Conservation (phyloP, 305 asterid species). For the Fraxinus greggii region DNA sequence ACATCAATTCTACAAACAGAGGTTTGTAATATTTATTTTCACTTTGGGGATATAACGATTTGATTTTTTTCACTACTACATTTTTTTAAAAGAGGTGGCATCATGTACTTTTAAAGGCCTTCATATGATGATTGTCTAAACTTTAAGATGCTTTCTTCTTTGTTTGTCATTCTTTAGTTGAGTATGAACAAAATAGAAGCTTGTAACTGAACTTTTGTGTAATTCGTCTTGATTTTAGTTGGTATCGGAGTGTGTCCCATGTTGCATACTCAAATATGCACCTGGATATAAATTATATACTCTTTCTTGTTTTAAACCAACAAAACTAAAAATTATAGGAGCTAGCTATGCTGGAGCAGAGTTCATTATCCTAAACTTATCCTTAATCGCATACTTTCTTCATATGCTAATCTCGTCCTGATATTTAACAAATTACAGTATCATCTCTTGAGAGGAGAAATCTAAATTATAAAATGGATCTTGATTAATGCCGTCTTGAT, state of each 20-base stretch:
- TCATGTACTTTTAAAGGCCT: not conserved
- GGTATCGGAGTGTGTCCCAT: not conserved
- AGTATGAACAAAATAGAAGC: not conserved
- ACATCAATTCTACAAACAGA: slow-evolving; percentile 45
- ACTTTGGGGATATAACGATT: not conserved
- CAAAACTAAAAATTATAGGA: not conserved
- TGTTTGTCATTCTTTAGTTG: not conserved
- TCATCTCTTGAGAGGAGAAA: not conserved
- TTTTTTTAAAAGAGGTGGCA: not conserved
- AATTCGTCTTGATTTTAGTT: not conserved
- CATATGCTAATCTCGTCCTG: not conserved
- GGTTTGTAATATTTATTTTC: slow-evolving; percentile 30
- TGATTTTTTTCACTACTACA: not conserved
- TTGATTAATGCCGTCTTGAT: not conserved
- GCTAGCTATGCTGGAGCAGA: not conserved
- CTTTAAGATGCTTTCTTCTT: not conserved
- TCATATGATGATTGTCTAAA: not conserved
- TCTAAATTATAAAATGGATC: not conserved
- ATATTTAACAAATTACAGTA: not conserved
- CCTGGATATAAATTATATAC: not conserved
- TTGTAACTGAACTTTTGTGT: not conserved
- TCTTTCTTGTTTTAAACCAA: not conserved
- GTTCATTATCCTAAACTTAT: not conserved
- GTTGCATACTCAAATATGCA: not conserved
- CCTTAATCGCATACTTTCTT: not conserved